These are phyloP conservation scores for Rhodotorula sp. DNA, from an alignment of 1,284 basidiomycete species.

Conservation along the genomic window DNA sequence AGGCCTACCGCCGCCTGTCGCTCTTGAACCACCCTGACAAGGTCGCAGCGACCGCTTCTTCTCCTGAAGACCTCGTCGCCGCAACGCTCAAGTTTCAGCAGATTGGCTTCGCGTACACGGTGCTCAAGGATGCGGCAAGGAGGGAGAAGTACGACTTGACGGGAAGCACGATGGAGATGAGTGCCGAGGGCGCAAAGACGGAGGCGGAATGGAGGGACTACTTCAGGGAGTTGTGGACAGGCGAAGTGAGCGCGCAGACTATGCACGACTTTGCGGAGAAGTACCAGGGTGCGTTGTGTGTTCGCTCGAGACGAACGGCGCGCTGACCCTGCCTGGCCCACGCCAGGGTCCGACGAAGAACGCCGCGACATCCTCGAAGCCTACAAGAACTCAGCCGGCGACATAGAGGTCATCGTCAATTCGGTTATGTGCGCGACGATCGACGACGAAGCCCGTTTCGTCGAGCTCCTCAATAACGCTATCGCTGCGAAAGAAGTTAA, in stretches of 20 bases:
- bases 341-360: slow-evolving; percentile 77
- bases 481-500: slow-evolving; percentile 61
- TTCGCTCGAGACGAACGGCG: too few relatives aligned
- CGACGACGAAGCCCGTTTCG: slow-evolving; percentile 78
- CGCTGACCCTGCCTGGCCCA: background rate
- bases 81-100: slow-evolving; percentile 67
- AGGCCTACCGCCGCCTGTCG: slow-evolving; percentile 74
- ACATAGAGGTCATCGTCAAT: slow-evolving; percentile 72
- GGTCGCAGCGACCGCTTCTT: slow-evolving; percentile 3
- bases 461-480: slow-evolving; percentile 64
- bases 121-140: slow-evolving; percentile 73
- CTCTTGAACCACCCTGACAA: slow-evolving; percentile 70
- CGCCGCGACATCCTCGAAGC: slow-evolving; percentile 69
- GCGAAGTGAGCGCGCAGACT: slow-evolving; percentile 68
- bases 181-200: slow-evolving; percentile 62
- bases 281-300: slow-evolving; percentile 69
- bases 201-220: slow-evolving; percentile 90
- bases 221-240: slow-evolving; percentile 77
- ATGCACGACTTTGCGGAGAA: slow-evolving; percentile 84
- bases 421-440: slow-evolving; percentile 71
- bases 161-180: slow-evolving; percentile 75
- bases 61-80: slow-evolving; percentile 56
- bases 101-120: slow-evolving; percentile 83
- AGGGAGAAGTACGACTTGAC: slow-evolving; percentile 59
- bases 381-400: slow-evolving; percentile 66